Evolutionary conservation across 1,139 yeast genomes (phyloP).

Genomic region (Scheffersomyces cryptocercus): DNA sequence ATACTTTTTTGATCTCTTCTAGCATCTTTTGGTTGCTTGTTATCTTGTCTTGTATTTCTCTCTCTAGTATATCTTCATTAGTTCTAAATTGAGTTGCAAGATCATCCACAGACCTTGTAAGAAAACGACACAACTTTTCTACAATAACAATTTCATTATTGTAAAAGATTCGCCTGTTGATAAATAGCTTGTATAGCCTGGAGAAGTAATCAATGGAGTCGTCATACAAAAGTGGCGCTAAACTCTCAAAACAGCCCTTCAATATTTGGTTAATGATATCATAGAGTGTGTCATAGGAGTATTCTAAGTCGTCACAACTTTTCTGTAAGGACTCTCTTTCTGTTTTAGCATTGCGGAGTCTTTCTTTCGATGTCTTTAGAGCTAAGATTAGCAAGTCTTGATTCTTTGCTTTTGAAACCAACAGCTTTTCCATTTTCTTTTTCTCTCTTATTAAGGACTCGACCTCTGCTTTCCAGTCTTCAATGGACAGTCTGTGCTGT

Average conservation of each 20-base stretch:
- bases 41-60: constrained; percentile 11
- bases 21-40: constrained; percentile 10
- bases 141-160: constrained; percentile 12
- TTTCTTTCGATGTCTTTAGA: too few species aligned
- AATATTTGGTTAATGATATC: constrained; percentile 3
- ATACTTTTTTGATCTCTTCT: neutral
- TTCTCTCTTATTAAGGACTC: too few species aligned
- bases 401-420: too few species aligned
- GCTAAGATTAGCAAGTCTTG: too few species aligned
- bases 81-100: constrained; percentile 18
- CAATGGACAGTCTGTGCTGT: too few species aligned
- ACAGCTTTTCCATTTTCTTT: too few species aligned
- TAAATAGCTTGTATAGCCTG: constrained; percentile 12
- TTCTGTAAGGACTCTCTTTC: too few species aligned
- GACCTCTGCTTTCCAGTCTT: too few species aligned
- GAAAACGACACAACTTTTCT: constrained; percentile 16
- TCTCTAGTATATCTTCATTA: constrained; percentile 19
- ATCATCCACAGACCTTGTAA: constrained; percentile 18
- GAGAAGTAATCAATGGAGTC: constrained; percentile 18
- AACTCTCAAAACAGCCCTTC: constrained; percentile 3
- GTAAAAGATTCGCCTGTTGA: constrained; percentile 8
- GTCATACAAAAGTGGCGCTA: constrained; percentile 21
- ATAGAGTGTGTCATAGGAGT: neutral
- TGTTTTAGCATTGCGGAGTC: too few species aligned
- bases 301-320: neutral